Conservation (phyloP, 208 protist genomes). For the Trypanosoma avium region DNA sequence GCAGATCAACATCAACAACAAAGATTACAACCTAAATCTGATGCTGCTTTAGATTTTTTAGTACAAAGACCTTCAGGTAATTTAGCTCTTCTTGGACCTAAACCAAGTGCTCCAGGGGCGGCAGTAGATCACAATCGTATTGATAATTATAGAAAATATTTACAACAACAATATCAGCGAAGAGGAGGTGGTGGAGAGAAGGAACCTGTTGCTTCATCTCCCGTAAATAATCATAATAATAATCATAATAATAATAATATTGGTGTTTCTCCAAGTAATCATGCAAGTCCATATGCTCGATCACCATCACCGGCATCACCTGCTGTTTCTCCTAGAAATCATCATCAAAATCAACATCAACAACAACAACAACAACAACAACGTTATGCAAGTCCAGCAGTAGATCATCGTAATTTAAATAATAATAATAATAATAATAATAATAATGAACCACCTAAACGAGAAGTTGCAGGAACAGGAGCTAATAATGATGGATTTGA, state of each 20-base stretch:
- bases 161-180: conserved; percentile 18
- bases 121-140: conserved; percentile 20
- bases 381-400: not conserved
- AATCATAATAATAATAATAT: not conserved
- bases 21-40: not conserved
- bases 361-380: conserved; percentile 18
- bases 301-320: not conserved
- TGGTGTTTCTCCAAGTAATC: not conserved
- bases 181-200: not conserved
- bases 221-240: not conserved
- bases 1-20: conserved; percentile 32
- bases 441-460: not conserved
- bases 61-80: not conserved
- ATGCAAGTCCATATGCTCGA: too few species aligned
- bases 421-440: too few species aligned
- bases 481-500: conserved; percentile 25
- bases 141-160: conserved; percentile 22
- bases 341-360: conserved; percentile 7
- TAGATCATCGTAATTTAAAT: not conserved
- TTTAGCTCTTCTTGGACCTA: conserved; percentile 11
- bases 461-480: not conserved
- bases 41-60: not conserved
- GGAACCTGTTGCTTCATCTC: not conserved
- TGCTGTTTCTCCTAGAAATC: conserved; percentile 6
- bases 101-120: conserved; percentile 8